Evolutionary conservation across 495 filamentous ascomycete species (phyloP).

Genomic region (Aspergillus affinis): DNA sequence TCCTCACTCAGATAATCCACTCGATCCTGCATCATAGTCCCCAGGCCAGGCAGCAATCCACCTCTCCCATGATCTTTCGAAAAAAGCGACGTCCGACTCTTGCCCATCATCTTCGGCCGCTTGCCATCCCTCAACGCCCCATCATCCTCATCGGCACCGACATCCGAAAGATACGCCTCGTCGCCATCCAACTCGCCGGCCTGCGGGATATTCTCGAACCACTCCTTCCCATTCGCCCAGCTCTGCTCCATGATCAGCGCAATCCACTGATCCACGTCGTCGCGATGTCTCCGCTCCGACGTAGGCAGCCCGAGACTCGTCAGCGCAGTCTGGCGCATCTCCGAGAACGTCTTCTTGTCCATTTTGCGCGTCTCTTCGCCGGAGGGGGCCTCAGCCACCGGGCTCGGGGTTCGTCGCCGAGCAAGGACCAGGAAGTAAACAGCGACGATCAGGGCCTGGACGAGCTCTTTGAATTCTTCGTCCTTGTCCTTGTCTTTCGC

Average conservation of each 20-base stretch:
- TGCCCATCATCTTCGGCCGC: constrained; percentile 9
- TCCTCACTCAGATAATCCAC: constrained; percentile 78
- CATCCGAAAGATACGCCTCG: constrained; percentile 27
- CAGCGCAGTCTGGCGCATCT: constrained; percentile 49
- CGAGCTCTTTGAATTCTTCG: constrained; percentile 42
- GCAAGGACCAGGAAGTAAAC: constrained; percentile 64
- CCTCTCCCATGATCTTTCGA: constrained; percentile 23
- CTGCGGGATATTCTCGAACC: constrained; percentile 58
- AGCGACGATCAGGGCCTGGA: constrained; percentile 56
- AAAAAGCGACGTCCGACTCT: constrained; percentile 13
- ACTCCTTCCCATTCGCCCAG: constrained; percentile 66
- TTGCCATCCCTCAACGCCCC: constrained; percentile 25
- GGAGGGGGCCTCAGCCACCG: constrained; percentile 13
- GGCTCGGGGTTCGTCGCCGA: constrained; percentile 36
- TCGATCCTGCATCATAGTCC: constrained; percentile 82
- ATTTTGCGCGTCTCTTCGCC: constrained; percentile 35
- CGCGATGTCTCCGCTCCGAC: constrained; percentile 38
- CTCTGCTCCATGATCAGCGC: constrained; percentile 52
- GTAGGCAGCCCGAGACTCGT: constrained; percentile 37
- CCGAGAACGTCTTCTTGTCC: constrained; percentile 48
- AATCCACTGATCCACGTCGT: constrained; percentile 62
- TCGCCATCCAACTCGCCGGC: constrained; percentile 44
- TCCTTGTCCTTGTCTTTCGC: constrained; percentile 31
- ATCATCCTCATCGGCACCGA: constrained; percentile 40
- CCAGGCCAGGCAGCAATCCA: constrained; percentile 56